Evolutionary conservation across 73 alveolate species (phyloP).

Genomic region (Breviolum minutum): DNA sequence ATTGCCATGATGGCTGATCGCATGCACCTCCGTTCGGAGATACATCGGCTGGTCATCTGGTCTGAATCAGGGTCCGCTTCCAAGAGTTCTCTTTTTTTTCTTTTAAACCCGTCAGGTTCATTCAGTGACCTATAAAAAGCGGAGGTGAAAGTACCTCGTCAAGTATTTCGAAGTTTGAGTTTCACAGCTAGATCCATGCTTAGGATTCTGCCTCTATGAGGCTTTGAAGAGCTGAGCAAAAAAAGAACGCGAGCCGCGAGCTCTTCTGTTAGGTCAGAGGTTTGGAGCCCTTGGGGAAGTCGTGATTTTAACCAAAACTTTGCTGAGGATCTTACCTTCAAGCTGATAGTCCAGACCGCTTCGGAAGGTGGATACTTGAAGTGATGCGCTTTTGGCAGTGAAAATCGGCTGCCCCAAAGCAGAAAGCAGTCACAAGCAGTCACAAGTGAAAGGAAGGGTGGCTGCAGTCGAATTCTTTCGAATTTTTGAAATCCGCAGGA

Average conservation of each 20-base stretch:
- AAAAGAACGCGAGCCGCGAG: background rate
- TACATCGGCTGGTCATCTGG: background rate
- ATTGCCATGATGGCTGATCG: background rate
- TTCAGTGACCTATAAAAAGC: conserved; percentile 11
- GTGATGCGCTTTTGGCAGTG: background rate
- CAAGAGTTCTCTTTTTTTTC: background rate
- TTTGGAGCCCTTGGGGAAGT: background rate
- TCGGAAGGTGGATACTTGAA: background rate
- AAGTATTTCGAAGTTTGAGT: background rate
- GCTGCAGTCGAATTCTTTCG: too few relatives aligned
- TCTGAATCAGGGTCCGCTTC: background rate
- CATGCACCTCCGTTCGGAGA: background rate
- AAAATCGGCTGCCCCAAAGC: background rate
- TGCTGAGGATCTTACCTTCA: conserved; percentile 17
- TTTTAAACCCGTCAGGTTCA: background rate
- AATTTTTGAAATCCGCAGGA: too few relatives aligned
- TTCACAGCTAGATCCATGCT: conserved; percentile 24
- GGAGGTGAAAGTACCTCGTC: conserved; percentile 5
- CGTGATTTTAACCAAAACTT: background rate
- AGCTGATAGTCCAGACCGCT: conserved; percentile 7
- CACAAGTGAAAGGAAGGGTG: too few relatives aligned
- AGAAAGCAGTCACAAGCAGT: too few relatives aligned
- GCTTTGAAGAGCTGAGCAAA: background rate
- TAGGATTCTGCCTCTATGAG: conserved; percentile 38
- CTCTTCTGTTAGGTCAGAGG: background rate